Evolutionary conservation across 495 filamentous ascomycete genomes (phyloP), one percentile per base, ranked within the genome.

Genomic region (Xylaria nigripes): DNA sequence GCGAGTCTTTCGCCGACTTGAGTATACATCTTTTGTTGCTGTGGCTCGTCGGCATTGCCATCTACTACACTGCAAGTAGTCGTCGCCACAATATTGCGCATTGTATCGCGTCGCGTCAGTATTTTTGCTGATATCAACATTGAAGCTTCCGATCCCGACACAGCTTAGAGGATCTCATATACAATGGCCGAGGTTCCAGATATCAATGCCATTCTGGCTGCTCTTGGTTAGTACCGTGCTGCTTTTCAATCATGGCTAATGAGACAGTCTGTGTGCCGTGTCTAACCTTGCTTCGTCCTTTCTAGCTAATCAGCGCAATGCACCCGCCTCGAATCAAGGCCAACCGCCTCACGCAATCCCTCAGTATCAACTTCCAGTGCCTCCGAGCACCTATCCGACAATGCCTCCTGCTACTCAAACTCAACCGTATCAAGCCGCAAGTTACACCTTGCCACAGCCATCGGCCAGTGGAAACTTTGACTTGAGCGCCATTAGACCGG

Each of bases 401-500:
- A 48, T 62, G 47, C 71, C 72, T 42, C 64, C 57, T 46, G 61
- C 50, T 50, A 66, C 47, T 41, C 74, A 67, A 65, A 70, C 62
- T n/a, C 57, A 60, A 18, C 67, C 68, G 6, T 76, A 77, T 50
- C 46, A 69, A 15, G 55, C 63, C n/a, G 54, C 69, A 23, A 60
- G 67, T 13, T 85, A 78, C 60, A 61, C 70, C 24, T 70, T 87
- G 24, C 87, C 87, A 0, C 85, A 83, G 57, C 86, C 87, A 7
- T 77, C 80, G 23, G 76, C 73, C 18, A 82, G 84, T 19, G 87
- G 86, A 9, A 84, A 75, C 48, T 73, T 89, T 48, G 89, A 93
- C 61, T 66, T 93, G 32, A 87, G 82, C 67, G 74, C 78, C 9
- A 86, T 91, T 61, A 85, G 83, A 60, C 86, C 87, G 10, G 76